phyloP scores from a whole-genome alignment of 768 basidiomycete genomes.

The Panaeolus cyanescens region DNA sequence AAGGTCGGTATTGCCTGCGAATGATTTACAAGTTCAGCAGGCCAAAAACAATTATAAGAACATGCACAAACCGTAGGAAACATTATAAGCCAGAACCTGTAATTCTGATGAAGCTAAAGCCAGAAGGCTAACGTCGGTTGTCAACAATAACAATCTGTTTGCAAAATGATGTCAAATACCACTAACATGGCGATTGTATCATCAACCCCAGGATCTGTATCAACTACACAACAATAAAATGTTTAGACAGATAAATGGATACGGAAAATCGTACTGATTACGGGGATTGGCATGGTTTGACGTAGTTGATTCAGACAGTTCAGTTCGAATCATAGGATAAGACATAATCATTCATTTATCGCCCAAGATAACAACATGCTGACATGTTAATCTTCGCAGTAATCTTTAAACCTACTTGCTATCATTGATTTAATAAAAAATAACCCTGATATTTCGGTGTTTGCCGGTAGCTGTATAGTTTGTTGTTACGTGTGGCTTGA shows the following conservation, averaged over 20 bases:
- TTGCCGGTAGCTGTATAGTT: constrained; percentile 60
- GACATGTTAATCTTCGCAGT: too few species aligned
- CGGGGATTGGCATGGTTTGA: constrained; percentile 79
- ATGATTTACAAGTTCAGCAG: not conserved
- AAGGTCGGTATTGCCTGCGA: constrained; percentile 70
- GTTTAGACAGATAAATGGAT: not conserved
- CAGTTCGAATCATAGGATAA: too few species aligned
- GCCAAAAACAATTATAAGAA: not conserved
- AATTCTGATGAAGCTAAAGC: constrained; percentile 85
- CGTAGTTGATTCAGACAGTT: too few species aligned
- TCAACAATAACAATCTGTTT: not conserved
- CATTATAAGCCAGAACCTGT: constrained; percentile 72
- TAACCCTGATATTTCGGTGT: constrained; percentile 12
- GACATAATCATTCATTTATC: too few species aligned
- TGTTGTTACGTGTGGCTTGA: constrained; percentile 60
- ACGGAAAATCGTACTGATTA: constrained; percentile 58
- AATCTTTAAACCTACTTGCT: too few species aligned
- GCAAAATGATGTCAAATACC: not conserved
- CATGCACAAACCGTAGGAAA: constrained; percentile 72
- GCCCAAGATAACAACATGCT: too few species aligned
- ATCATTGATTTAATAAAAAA: not conserved
- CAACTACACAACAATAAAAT: constrained; percentile 49
- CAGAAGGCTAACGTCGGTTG: constrained; percentile 49
- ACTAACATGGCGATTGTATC: constrained; percentile 77
- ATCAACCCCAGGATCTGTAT: constrained; percentile 87